A percentile compares a stretch with the other conserved stretches of the same genome.
Conservation (phyloP, 768 basidiomycete species). For the Butyriboletus loyo region DNA sequence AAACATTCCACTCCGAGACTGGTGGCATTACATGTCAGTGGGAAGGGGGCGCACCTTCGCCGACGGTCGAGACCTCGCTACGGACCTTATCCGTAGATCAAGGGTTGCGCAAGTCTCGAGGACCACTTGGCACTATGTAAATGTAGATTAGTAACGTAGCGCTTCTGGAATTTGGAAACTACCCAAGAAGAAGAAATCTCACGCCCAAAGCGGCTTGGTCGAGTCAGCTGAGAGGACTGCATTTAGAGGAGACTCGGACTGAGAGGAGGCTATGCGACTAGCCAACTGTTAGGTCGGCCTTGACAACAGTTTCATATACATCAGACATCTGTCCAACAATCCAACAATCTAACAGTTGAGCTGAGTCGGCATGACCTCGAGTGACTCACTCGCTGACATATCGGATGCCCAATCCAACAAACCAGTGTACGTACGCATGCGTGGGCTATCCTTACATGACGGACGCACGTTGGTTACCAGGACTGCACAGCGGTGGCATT, state of each 20-base stretch:
- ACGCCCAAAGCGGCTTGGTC: neutral
- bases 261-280: too few species aligned
- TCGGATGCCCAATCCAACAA: neutral
- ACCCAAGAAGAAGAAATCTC: neutral
- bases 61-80: slow-evolving; percentile 7
- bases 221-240: neutral
- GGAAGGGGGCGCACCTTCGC: too few species aligned
- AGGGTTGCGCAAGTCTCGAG: slow-evolving; percentile 4
- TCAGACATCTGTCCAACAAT: neutral
- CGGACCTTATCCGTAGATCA: slow-evolving; percentile 15
- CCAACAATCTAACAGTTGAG: neutral
- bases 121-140: too few species aligned
- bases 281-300: neutral
- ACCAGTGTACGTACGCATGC: neutral
- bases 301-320: too few species aligned
- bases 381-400: neutral
- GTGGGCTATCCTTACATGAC: neutral
- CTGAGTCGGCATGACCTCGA: neutral
- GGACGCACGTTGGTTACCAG: neutral
- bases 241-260: too few species aligned
- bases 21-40: neutral
- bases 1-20: neutral
- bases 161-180: neutral
- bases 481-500: neutral
- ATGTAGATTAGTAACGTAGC: neutral